Evolutionary conservation across 331 rosid species (phyloP).

Genomic region (Quercus tomentella): DNA sequence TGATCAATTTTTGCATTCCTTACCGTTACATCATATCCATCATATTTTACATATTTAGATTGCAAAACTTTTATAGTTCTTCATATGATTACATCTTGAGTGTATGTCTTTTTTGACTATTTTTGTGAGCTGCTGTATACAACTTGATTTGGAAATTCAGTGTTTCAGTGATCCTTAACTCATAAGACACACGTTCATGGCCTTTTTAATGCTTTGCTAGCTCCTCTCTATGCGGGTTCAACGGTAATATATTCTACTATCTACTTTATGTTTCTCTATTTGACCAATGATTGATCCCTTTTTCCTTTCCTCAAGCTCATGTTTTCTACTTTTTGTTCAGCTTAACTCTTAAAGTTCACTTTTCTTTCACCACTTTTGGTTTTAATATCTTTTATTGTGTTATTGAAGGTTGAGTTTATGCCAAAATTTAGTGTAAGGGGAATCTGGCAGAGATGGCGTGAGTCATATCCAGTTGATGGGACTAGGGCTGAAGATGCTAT

Average conservation of each 20-base stretch:
- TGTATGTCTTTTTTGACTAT: slow-evolving; percentile 1
- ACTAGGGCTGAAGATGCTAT: slow-evolving; percentile 50
- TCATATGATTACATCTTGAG: not conserved
- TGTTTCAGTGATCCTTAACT: slow-evolving; percentile 49
- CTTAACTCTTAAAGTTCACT: not conserved
- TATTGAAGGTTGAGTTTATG: slow-evolving; percentile 85
- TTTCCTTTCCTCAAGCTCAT: not conserved
- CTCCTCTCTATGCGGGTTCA: slow-evolving; percentile 85
- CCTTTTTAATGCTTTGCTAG: slow-evolving; percentile 84
- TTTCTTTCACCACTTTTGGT: not conserved
- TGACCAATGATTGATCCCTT: not conserved
- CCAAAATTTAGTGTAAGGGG: slow-evolving; percentile 95
- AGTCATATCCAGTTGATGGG: slow-evolving; percentile 71
- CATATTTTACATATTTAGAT: slow-evolving; percentile 17
- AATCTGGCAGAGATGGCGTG: slow-evolving; percentile 94
- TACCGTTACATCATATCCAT: slow-evolving; percentile 95
- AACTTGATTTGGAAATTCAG: slow-evolving; percentile 9
- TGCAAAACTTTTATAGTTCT: not conserved
- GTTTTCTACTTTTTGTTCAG: not conserved
- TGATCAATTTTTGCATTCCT: slow-evolving; percentile 78
- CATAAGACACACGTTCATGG: slow-evolving; percentile 77
- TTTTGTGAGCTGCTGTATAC: not conserved
- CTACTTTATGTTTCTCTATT: not conserved
- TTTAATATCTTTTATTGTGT: slow-evolving; percentile 26
- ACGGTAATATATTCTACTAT: slow-evolving; percentile 42